phyloP scores from a whole-genome alignment of 1,139 yeast genomes.

The Zygosaccharomyces sapae region DNA sequence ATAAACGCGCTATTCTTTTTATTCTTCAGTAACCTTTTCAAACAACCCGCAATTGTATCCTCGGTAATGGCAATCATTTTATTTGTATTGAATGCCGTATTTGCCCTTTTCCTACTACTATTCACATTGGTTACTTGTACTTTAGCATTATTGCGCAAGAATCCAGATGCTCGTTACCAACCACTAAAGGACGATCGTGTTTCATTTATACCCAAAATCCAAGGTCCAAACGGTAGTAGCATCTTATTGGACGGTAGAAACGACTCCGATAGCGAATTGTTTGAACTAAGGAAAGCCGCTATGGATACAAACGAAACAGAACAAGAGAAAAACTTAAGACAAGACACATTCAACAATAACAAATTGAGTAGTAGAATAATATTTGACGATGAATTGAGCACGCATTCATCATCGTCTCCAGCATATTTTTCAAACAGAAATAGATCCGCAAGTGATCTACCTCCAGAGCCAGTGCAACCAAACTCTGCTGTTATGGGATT shows the following conservation, averaged over 20 bases:
- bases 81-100: constrained; percentile 82
- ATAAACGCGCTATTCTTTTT: constrained; percentile 80
- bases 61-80: constrained; percentile 93
- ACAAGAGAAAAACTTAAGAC: constrained; percentile 29
- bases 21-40: constrained; percentile 82
- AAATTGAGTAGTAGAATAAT: constrained; percentile 17
- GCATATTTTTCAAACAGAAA: constrained; percentile 9
- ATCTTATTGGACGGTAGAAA: constrained; percentile 39
- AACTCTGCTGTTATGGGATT: constrained; percentile 37
- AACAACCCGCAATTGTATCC: constrained; percentile 79
- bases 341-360: constrained; percentile 24
- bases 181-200: constrained; percentile 97
- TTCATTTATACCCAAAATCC: constrained; percentile 63
- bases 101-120: constrained; percentile 75
- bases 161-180: constrained; percentile 93
- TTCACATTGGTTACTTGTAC: constrained; percentile 85
- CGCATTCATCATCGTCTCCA: constrained; percentile 16
- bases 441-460: constrained; percentile 18
- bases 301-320: constrained; percentile 65
- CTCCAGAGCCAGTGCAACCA: constrained; percentile 33
- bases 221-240: constrained; percentile 20
- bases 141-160: constrained; percentile 76
- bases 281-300: constrained; percentile 86
- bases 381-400: constrained; percentile 31
- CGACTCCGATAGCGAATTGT: constrained; percentile 67